Percentiles rank a stretch among this genome's conserved stretches.
Evolutionary conservation across 306 rosid species (phyloP).

Genomic region (Purshia tridentata): DNA sequence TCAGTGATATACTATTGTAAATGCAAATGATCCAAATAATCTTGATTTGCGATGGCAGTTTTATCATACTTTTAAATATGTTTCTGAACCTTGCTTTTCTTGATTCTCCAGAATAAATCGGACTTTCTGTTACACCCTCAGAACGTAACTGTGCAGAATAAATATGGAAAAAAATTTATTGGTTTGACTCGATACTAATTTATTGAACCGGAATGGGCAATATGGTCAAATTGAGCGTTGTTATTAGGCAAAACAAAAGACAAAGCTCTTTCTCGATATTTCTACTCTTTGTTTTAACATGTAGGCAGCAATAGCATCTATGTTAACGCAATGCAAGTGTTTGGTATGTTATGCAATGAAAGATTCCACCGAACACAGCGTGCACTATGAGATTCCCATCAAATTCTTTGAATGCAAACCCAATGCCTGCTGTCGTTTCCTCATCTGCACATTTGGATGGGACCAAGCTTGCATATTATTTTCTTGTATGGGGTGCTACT

Average conservation of each 20-base stretch:
- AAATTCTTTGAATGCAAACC: slow-evolving; percentile 2
- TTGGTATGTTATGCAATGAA: neutral
- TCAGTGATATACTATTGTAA: neutral
- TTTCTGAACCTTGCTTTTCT: neutral
- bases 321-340: too few species aligned
- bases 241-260: neutral
- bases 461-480: neutral
- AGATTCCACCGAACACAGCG: slow-evolving; percentile 21
- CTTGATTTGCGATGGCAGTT: neutral
- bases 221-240: neutral
- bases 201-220: too few species aligned
- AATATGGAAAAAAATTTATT: too few species aligned
- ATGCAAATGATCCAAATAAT: neutral
- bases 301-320: neutral
- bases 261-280: neutral
- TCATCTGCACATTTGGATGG: neutral
- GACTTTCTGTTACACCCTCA: too few species aligned
- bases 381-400: slow-evolving; percentile 14
- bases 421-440: slow-evolving; percentile 5
- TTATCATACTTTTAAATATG: too few species aligned
- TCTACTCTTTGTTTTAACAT: neutral
- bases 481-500: neutral
- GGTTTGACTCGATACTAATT: too few species aligned
- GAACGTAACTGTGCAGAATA: too few species aligned
- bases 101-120: too few species aligned